These are phyloP conservation scores for Durio zibethinus DNA, from an alignment of 345 rosid genomes.

Conservation along the genomic window DNA sequence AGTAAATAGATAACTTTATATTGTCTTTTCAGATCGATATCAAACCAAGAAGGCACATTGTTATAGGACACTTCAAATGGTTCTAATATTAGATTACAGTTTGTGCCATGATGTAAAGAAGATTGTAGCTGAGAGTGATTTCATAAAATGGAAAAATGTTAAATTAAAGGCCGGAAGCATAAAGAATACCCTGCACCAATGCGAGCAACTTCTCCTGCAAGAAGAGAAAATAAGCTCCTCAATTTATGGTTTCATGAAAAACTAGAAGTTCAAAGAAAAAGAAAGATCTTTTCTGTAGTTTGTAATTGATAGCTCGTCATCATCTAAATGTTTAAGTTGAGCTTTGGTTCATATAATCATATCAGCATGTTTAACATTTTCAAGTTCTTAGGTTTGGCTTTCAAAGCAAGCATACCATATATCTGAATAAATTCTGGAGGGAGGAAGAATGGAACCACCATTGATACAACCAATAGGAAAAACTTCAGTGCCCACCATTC, in stretches of 20 bases:
- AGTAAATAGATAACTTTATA: background rate
- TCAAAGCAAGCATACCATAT: constrained; percentile 49
- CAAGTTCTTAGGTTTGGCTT: background rate
- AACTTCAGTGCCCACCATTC: constrained; percentile 62
- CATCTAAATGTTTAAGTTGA: background rate
- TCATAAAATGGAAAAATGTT: background rate
- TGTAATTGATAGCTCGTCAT: background rate
- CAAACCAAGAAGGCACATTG: background rate
- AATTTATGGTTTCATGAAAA: background rate
- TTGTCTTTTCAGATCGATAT: background rate
- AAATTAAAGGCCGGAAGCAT: constrained; percentile 23
- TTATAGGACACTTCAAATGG: background rate
- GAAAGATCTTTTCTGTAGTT: background rate
- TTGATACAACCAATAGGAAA: constrained; percentile 40
- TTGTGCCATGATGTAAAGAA: background rate
- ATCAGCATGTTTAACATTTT: background rate
- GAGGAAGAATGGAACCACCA: constrained; percentile 57
- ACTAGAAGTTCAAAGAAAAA: background rate
- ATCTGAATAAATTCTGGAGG: constrained; percentile 56
- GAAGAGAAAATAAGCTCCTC: constrained; percentile 1
- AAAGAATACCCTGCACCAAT: constrained; percentile 81
- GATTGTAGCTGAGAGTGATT: background rate
- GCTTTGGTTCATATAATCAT: background rate
- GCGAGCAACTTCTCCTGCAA: constrained; percentile 86
- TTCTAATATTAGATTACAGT: background rate